These are phyloP conservation scores for Agaricus blazei DNA, from an alignment of 768 basidiomycete species.

Conservation along the genomic window DNA sequence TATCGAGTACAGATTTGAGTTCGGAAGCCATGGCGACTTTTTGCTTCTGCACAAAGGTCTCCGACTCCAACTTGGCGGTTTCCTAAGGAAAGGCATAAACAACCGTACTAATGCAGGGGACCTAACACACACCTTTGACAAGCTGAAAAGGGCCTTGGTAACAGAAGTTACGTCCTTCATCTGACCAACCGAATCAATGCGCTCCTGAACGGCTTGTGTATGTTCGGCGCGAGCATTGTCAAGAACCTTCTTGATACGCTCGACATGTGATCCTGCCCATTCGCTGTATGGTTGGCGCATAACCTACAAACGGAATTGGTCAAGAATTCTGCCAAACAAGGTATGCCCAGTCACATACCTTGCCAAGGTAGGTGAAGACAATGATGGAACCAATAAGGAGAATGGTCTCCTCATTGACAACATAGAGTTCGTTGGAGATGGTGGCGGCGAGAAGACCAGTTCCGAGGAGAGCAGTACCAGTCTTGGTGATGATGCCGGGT, in stretches of 20 bases:
- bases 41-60: conserved; percentile 88
- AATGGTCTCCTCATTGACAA: conserved; percentile 95
- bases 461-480: conserved; percentile 86
- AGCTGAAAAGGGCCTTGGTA: conserved; percentile 84
- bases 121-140: conserved; percentile 70
- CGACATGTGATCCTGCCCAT: conserved; percentile 89
- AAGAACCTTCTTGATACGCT: conserved; percentile 77
- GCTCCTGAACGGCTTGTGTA: conserved; percentile 88
- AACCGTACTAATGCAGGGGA: not conserved
- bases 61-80: conserved; percentile 85
- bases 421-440: conserved; percentile 96
- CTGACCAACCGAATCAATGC: conserved; percentile 86
- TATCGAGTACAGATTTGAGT: conserved; percentile 92
- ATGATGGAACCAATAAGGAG: conserved; percentile 81
- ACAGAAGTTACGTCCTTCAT: conserved; percentile 95
- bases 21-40: conserved; percentile 82
- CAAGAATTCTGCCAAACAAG: not conserved
- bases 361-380: conserved; percentile 77
- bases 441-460: conserved; percentile 86
- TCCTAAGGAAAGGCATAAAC: conserved; percentile 49
- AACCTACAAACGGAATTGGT: conserved; percentile 36
- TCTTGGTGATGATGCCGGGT: conserved; percentile 90
- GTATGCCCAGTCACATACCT: conserved; percentile 40
- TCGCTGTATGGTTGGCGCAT: conserved; percentile 84
- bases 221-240: conserved; percentile 82